Evolutionary conservation across 306 rosid genomes (phyloP), one percentile per base, ranked within the genome.

Genomic region (Hippophae rhamnoides): DNA sequence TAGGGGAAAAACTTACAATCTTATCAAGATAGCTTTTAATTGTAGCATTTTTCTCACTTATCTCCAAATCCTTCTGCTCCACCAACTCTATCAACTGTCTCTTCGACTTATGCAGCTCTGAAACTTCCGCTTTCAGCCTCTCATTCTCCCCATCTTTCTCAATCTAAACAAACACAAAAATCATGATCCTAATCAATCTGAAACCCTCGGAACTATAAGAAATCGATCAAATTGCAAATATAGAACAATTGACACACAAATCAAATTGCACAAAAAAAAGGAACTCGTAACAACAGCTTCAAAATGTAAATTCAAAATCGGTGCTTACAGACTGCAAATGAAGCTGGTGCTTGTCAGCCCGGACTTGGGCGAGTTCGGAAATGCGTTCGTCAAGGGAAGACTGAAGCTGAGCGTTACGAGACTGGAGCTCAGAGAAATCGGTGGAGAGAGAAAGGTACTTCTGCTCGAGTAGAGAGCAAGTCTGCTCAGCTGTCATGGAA

Each of bases 381-480:
- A 57, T 67, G 52, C 73, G 75, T 0, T 71, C 78, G 62, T 80
- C 88, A 61, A 88, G 89, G 52, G 84, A 66, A 23, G 86, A 69
- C 72, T 84, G 92, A 51, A 92, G 96, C 23, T 84, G 86, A 6
- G 79, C 56, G 41, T 67, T 77, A 0, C 70, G 78, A 1, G 82
- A 73, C 69, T 88, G 86, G 68, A 92, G 86, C 71, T 84, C 79
- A 13, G 99, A 82, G 82, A 85, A 80, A 58, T 88, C 99, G 10
- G 82, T 69, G 41, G 88, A 50, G 60, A 87, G 84, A 55, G 90
- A 74, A 13, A 88, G 71, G 57, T 77, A 85, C 81, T 92, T 92
- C 95, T 87, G 96, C 81, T 92, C 99, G 68, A 92, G 78, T 68
- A 88, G 81, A 9, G 95, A 81, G 67, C 99, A 92, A 62, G 86